phyloP scores from a whole-genome alignment of 2,329 filamentous ascomycete genomes.

The Claviceps capensis region DNA sequence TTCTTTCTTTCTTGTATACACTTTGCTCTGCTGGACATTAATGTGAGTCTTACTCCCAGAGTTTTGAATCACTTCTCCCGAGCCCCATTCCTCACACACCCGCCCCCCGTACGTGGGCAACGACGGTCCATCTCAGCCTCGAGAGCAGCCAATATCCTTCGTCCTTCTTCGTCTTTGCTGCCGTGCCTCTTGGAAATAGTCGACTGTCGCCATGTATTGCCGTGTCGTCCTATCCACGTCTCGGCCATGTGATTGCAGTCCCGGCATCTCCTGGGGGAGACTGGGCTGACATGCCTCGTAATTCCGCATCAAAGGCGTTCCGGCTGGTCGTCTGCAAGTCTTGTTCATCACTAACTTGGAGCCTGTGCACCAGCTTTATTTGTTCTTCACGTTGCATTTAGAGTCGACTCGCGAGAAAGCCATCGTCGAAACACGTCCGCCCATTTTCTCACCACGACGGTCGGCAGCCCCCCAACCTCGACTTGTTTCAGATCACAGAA shows the following conservation, averaged over 20 bases:
- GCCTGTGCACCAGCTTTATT: neutral
- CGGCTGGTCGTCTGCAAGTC: neutral
- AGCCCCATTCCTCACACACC: constrained; percentile 12
- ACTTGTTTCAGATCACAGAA: neutral
- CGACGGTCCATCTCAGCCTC: neutral
- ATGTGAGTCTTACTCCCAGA: constrained; percentile 18
- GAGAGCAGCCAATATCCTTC: neutral
- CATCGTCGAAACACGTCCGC: neutral
- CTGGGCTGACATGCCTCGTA: neutral
- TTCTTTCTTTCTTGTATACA: neutral
- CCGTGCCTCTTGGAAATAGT: neutral
- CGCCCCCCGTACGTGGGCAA: neutral
- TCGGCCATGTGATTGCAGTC: neutral
- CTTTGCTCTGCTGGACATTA: constrained; percentile 17
- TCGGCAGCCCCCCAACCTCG: neutral
- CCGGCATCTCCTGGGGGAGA: neutral
- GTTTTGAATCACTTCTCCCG: constrained; percentile 4
- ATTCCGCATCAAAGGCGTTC: neutral
- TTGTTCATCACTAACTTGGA: neutral
- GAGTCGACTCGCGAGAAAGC: neutral
- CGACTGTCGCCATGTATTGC: neutral
- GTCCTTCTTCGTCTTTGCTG: neutral
- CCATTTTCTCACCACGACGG: neutral
- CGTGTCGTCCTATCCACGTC: neutral
- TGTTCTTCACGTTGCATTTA: neutral